Conservation (phyloP, 2,329 filamentous ascomycete species). For the Zasmidium cellare region DNA sequence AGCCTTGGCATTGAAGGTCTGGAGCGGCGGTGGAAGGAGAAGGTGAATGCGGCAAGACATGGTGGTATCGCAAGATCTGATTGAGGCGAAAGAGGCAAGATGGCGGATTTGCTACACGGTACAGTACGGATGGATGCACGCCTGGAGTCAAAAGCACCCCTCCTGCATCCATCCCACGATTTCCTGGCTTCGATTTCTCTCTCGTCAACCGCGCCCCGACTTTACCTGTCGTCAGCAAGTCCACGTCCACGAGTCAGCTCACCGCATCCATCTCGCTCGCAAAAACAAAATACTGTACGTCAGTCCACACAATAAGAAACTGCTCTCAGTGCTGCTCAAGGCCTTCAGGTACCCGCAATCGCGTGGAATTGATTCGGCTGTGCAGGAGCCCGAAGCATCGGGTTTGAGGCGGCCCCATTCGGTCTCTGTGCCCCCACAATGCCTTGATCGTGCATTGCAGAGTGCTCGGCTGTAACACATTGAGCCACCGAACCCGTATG, state of each 20-base stretch:
- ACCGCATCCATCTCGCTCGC: not conserved
- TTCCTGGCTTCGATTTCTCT: not conserved
- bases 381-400: not conserved
- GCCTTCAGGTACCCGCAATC: constrained; percentile 1
- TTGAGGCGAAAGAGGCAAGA: not conserved
- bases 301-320: not conserved
- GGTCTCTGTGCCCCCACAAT: not conserved
- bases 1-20: not conserved
- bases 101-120: not conserved
- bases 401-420: not conserved
- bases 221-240: not conserved
- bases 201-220: not conserved
- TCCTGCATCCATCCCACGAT: not conserved
- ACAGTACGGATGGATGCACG: not conserved
- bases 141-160: not conserved
- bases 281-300: not conserved
- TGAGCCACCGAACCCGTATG: not conserved
- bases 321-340: not conserved
- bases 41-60: not conserved
- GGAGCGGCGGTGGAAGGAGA: not conserved
- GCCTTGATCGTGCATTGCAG: constrained; percentile 2
- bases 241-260: constrained; percentile 5
- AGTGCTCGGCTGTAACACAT: not conserved
- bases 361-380: not conserved
- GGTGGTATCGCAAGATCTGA: not conserved